Conservation (phyloP, 2,329 filamentous ascomycete genomes). For the Calonectria crousiana region DNA sequence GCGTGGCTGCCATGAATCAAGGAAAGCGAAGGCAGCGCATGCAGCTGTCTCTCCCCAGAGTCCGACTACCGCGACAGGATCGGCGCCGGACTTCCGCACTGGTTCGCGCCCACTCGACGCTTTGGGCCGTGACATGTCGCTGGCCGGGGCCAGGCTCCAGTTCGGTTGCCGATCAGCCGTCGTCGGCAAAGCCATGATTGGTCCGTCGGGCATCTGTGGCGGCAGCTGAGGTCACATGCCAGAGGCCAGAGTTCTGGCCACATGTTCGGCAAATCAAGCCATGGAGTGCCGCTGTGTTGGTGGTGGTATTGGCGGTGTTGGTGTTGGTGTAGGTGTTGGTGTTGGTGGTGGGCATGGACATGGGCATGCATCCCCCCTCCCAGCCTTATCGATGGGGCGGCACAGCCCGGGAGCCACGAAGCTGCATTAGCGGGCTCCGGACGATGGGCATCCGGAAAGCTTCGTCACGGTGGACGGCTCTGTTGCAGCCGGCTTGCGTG, state of each 20-base stretch:
- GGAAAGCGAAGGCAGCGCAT: neutral
- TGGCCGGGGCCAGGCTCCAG: neutral
- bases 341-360: neutral
- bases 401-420: neutral
- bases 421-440: neutral
- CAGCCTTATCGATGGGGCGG: neutral
- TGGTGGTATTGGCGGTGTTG: too few species aligned
- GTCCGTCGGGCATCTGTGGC: neutral
- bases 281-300: neutral
- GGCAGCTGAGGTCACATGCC: neutral
- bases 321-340: too few species aligned
- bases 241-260: neutral
- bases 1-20: neutral
- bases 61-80: neutral
- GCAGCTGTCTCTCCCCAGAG: neutral
- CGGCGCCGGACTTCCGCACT: neutral
- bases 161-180: neutral
- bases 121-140: neutral
- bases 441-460: neutral
- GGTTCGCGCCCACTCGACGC: neutral
- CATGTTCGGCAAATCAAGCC: neutral
- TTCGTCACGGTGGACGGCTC: neutral
- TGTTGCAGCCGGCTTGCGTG: neutral
- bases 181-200: neutral
- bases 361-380: neutral